Conservation (phyloP, 2,329 filamentous ascomycete species). For the Sarocladium kiliense region DNA sequence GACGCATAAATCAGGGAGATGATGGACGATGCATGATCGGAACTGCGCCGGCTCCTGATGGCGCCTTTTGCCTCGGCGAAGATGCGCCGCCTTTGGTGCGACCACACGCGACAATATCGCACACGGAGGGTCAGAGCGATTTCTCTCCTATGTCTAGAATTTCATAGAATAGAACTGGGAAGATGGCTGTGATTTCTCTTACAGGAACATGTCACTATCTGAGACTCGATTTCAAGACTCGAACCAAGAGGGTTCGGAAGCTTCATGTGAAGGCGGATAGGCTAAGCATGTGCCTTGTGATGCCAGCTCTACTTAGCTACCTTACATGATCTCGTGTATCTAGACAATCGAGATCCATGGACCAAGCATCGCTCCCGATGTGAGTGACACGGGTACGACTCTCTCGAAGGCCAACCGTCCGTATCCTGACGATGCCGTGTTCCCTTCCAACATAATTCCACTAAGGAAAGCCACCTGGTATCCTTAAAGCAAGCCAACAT, state of each 20-base stretch:
- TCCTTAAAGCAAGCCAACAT: background rate
- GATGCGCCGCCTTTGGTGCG: background rate
- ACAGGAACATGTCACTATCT: too few species aligned
- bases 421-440: background rate
- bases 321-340: background rate
- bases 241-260: too few species aligned
- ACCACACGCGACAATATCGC: slow-evolving; percentile 1
- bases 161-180: background rate
- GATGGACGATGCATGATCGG: too few species aligned
- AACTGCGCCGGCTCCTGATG: slow-evolving; percentile 1
- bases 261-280: too few species aligned
- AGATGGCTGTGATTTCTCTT: too few species aligned
- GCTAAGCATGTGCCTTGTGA: too few species aligned
- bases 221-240: too few species aligned
- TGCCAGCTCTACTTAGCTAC: background rate
- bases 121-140: too few species aligned
- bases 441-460: background rate
- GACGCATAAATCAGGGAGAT: too few species aligned
- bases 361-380: too few species aligned
- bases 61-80: slow-evolving; percentile 1
- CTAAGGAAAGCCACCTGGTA: background rate
- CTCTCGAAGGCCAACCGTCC: background rate
- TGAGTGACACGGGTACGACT: background rate
- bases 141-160: background rate
- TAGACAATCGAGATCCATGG: background rate